phyloP scores from a whole-genome alignment of 2,329 filamentous ascomycete species.

The Elsinoe perseae region DNA sequence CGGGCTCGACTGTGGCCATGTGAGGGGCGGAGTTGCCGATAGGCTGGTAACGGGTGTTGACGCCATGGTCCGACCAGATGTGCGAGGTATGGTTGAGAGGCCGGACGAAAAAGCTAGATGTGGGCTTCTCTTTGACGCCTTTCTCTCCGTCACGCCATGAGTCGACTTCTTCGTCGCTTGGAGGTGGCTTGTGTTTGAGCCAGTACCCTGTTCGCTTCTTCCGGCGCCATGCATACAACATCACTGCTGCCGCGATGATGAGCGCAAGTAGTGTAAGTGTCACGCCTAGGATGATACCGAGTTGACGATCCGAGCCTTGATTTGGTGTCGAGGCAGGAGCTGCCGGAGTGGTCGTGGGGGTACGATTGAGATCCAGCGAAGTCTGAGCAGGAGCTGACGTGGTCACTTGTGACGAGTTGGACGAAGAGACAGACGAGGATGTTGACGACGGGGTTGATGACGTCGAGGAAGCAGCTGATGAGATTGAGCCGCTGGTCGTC shows the following conservation, averaged over 20 bases:
- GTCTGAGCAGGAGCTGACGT: slow-evolving; percentile 11
- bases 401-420: neutral
- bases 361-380: slow-evolving; percentile 14
- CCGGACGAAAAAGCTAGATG: slow-evolving; percentile 9
- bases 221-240: slow-evolving; percentile 20
- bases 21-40: neutral
- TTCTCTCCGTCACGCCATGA: slow-evolving; percentile 12
- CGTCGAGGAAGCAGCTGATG: slow-evolving; percentile 9
- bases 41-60: neutral
- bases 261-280: slow-evolving; percentile 20
- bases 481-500: slow-evolving; percentile 8
- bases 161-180: slow-evolving; percentile 15
- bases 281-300: slow-evolving; percentile 22
- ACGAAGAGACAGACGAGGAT: neutral
- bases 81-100: slow-evolving; percentile 11
- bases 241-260: slow-evolving; percentile 16
- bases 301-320: slow-evolving; percentile 1
- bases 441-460: slow-evolving; percentile 3
- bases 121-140: slow-evolving; percentile 2
- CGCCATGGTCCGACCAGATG: slow-evolving; percentile 8
- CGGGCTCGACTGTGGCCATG: slow-evolving; percentile 1
- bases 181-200: slow-evolving; percentile 13
- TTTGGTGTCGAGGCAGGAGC: neutral
- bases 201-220: slow-evolving; percentile 17
- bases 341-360: slow-evolving; percentile 10